A percentile compares a stretch with the other conserved stretches of the same genome.
Evolutionary conservation across 768 basidiomycete species (phyloP).

Genomic region (Amanita fuliginea): DNA sequence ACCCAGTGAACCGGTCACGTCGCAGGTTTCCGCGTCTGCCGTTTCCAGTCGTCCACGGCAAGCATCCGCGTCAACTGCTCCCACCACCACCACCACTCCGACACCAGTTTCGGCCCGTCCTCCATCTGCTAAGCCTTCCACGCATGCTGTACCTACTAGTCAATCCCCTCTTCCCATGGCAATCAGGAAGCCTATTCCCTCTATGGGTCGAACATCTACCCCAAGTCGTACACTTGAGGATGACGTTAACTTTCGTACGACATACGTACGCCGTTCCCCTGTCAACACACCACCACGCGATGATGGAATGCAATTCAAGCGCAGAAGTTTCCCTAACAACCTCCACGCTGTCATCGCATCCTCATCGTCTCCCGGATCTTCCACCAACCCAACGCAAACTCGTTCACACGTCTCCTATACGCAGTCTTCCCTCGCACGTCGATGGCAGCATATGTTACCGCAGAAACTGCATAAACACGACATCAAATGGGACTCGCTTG

Average conservation of each 20-base stretch:
- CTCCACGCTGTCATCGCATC: conserved; percentile 27
- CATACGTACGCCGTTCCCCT: conserved; percentile 48
- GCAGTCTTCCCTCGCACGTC: conserved; percentile 65
- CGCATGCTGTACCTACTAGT: conserved; percentile 17
- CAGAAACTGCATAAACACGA: conserved; percentile 67
- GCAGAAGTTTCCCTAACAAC: conserved; percentile 29
- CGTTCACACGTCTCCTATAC: conserved; percentile 44
- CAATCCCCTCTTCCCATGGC: conserved; percentile 29
- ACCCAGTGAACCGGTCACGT: conserved; percentile 53
- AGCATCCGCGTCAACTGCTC: conserved; percentile 1
- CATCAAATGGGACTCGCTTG: conserved; percentile 85
- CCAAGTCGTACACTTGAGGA: conserved; percentile 49
- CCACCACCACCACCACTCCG: conserved; percentile 11
- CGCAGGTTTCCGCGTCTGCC: conserved; percentile 40
- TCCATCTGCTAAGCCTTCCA: conserved; percentile 20
- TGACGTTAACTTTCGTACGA: conserved; percentile 34
- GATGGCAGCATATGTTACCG: conserved; percentile 87
- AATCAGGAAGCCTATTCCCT: conserved; percentile 22
- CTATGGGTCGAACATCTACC: conserved; percentile 27
- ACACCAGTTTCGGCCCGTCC: conserved; percentile 7
- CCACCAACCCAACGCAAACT: conserved; percentile 62
- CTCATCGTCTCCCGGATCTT: conserved; percentile 36
- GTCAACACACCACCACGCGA: conserved; percentile 62
- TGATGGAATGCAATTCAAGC: conserved; percentile 44
- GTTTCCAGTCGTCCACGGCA: conserved; percentile 18